Conservation (phyloP, 2,329 filamentous ascomycete genomes). For the Cercospora beticola region DNA sequence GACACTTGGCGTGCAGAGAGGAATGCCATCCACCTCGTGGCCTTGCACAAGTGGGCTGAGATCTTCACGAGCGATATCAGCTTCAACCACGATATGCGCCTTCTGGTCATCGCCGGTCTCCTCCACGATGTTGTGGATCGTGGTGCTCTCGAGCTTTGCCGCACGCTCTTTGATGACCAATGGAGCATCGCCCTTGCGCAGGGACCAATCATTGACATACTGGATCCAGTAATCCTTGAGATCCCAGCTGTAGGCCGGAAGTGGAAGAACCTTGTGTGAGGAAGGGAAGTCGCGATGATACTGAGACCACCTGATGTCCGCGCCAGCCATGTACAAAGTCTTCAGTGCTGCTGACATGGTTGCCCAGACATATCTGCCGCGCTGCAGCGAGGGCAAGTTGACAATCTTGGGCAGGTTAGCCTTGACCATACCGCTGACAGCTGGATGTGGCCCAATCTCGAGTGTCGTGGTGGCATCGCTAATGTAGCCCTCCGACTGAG, state of each 20-base stretch:
- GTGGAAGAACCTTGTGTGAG: background rate
- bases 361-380: background rate
- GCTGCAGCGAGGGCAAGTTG: constrained; percentile 32
- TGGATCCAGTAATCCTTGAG: background rate
- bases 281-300: background rate
- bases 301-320: background rate
- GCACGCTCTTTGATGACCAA: background rate
- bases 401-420: background rate
- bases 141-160: constrained; percentile 16
- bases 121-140: constrained; percentile 10
- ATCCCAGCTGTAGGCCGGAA: background rate
- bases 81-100: constrained; percentile 37
- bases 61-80: constrained; percentile 44
- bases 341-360: background rate
- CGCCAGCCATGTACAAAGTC: background rate
- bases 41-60: constrained; percentile 43
- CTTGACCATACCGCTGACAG: constrained; percentile 24
- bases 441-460: constrained; percentile 51
- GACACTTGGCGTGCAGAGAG: constrained; percentile 40
- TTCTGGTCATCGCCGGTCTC: constrained; percentile 4
- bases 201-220: background rate
- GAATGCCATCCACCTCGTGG: constrained; percentile 48
- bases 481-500: constrained; percentile 38
- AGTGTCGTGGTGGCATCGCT: constrained; percentile 42
- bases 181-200: background rate